Evolutionary conservation across 352 stramenopile species (phyloP), one percentile per base, ranked within the genome.

Genomic region (Phytopythium delawarense): DNA sequence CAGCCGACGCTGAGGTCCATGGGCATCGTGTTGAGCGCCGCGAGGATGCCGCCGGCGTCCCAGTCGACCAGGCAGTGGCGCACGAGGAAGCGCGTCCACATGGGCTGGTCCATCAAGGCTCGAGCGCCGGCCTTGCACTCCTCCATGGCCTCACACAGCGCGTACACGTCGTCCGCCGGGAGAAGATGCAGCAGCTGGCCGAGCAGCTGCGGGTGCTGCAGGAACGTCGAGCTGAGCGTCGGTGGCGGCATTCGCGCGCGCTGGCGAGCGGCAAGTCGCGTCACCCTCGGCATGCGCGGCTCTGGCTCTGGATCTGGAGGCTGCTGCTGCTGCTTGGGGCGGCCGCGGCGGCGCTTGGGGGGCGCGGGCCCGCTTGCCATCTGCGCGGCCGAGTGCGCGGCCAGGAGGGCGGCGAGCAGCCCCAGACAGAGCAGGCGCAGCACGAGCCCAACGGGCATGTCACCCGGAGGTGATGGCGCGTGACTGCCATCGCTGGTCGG

Each of bases 21-120:
- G 4, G 16, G 30, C 28, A 20, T 39, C 7, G 45, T 39, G 45
- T 30, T 48, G 4, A 42, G 25, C 16, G 35, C 35, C 23, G 62
- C n/a, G 54, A 40, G 54, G 39, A 51, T 51, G 21, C 25, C 39
- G 21, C 37, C 35, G 9, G 54, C 54, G 34, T 11, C 13, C 54
- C 54, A 39, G 12, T 61, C 35, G 5, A 71, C 60, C 2, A 55
- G 28, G 21, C 63, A 76, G 23, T 72, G 64, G 42, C 39, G 16
- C 40, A 66, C 37, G 37, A 75, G 25, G 44, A 78, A 46, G 11
- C 67, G 59, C 30, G 25, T 51, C 70, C 70, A 77, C 49, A 59
- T 64, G 12, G 46, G 25, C 6, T 30, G 28, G 35, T 72, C 61
- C 25, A 60, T 18, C 32, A 69, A 59, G 3, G 67, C 23, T 8